Percentiles rank a stretch among this genome's conserved stretches.
phyloP scores from a whole-genome alignment of 2,329 filamentous ascomycete genomes.

The Aspergillus puulaauensis region DNA sequence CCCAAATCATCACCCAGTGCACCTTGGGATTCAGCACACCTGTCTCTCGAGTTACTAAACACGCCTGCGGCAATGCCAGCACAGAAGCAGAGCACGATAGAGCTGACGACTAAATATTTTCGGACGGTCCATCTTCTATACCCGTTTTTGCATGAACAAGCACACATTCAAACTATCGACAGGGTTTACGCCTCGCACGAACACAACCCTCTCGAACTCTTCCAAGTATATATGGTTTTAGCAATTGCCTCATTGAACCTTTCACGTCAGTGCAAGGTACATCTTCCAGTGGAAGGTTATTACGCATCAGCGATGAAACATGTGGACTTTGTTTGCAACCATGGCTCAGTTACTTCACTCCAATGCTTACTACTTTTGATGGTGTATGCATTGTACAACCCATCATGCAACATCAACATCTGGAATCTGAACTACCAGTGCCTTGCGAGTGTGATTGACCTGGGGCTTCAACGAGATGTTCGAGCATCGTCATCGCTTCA shows the following conservation, averaged over 20 bases:
- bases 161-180: constrained; percentile 38
- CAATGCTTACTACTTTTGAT: constrained; percentile 47
- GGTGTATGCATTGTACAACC: constrained; percentile 53
- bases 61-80: constrained; percentile 28
- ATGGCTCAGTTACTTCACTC: constrained; percentile 51
- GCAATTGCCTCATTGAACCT: constrained; percentile 50
- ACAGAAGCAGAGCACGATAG: constrained; percentile 38
- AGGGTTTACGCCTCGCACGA: constrained; percentile 34
- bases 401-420: constrained; percentile 49
- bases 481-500: constrained; percentile 34
- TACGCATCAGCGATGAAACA: constrained; percentile 50
- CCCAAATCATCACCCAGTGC: constrained; percentile 3
- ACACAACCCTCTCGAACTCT: constrained; percentile 34
- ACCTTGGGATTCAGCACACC: constrained; percentile 15
- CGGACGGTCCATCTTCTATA: constrained; percentile 50
- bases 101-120: constrained; percentile 51
- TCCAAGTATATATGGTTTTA: constrained; percentile 56
- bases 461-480: constrained; percentile 54
- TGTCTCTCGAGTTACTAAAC: constrained; percentile 29
- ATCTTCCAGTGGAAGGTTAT: constrained; percentile 51
- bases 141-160: constrained; percentile 50
- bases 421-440: constrained; percentile 60
- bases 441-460: constrained; percentile 51
- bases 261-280: constrained; percentile 44
- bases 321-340: constrained; percentile 48